Evolutionary conservation across 2,329 filamentous ascomycete genomes (phyloP), one percentile per base, ranked within the genome.

Genomic region (Colletotrichum endophyticum): DNA sequence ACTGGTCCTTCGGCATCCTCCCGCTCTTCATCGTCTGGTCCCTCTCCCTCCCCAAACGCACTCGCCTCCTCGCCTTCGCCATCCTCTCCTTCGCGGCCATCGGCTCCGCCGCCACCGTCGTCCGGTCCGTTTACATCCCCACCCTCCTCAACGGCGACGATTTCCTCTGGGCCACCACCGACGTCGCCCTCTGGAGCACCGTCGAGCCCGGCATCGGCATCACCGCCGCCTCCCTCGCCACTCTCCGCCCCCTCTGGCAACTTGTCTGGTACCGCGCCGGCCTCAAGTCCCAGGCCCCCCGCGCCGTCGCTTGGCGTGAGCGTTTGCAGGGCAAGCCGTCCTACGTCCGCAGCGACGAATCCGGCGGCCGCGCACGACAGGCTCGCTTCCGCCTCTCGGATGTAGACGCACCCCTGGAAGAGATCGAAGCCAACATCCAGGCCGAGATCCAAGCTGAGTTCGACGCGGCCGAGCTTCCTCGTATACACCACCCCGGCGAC

Each of bases 151-250:
- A 84, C 8, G 83, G 83, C 28, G 77, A 80, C 56, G 87, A 88
- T 73, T 88, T 86, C 75, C 84, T 88, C 12, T 88, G 85, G 81
- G 82, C 85, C 49, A 86, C 85, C 22, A 83, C 85, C 25, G 86
- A 87, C 64, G 80, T 88, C 8, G 86, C 86, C 22, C 85, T 88
- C 72, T 88, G 86, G 86, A 87, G 85, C 2, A 87, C 87, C 25
- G 82, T 87, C 49, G 87, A 88, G 77, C 85, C 84, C 6, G 85
- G 85, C 6, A 83, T 88, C 49, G 86, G 84, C 36, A 86, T 88
- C 56, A 84, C 82, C 1, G 85, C 86, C 9, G 83, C 85, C 8
- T 83, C 80, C 1, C 70, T 85, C 3, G 86, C 86, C 8, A 88
- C 86, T 2, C 83, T 88, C 2, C 81, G 82, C 15, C 85, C 86